Base-by-base conservation (phyloP, 768 basidiomycete species). In the Tulasnella sp. region DNA sequence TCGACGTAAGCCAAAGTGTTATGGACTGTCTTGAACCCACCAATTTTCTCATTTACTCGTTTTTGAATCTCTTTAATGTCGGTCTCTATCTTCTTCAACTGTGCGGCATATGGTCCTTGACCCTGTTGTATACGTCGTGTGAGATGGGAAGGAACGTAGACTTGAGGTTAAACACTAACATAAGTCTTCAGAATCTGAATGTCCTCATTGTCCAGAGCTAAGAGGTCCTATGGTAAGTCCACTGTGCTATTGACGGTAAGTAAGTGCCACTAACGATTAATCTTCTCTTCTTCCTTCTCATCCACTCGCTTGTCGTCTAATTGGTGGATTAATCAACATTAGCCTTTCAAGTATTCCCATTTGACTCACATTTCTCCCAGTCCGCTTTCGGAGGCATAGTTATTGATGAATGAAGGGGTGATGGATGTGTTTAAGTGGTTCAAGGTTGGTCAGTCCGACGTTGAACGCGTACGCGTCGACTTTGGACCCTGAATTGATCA, bases 141-240 rank as follows among this genome's bases (percentile, higher is more conserved):
- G 39, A 22, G 25, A 44, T 24, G 27, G 19, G 27, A 15, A 39
- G 31, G 15, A 33, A 43, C 5, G 49, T 37, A 20, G 31, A 22
- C 4, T n/a, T 7, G 24, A 16, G 25, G 31, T 43, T 20, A 16
- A 12, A 10, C 35, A 57, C 66, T 49, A 66, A 89, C 93, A 66
- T 98, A 98, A 54, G 93, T 99, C 72, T 96, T 95, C 57, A 99
- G 78, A 58, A 99, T 95, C 65, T 98, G 93, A 45, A 99, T 99
- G 64, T 98, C 95, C 58, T 88, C 90, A 60, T 96, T 93, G 63
- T 98, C 95, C 56, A 99, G 79, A 45, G 83, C 93, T 95, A 32
- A 25, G 25, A 3, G 25, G 24, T 15, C 20, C 1, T 12, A 19
- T 7, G 45, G 41, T 64, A 24, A 61, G 58, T 9, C 29, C 20